Percentiles rank a stretch among this genome's conserved stretches.
phyloP scores from a whole-genome alignment of 169 alveolate species.

The Plasmodium billcollinsi region DNA sequence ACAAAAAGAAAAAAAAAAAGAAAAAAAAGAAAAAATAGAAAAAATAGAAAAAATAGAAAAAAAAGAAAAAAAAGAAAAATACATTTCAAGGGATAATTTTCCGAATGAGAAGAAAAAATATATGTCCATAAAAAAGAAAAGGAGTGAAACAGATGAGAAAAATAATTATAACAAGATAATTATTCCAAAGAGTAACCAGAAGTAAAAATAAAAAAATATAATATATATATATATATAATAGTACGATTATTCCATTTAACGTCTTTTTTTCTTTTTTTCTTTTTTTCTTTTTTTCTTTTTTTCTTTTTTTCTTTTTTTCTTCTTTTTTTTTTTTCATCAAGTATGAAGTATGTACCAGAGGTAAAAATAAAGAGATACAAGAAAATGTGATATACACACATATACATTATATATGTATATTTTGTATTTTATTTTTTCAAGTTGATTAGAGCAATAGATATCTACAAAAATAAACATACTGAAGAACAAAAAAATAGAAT shows the following conservation, averaged over 20 bases:
- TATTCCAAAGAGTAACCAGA: background rate
- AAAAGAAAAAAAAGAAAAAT: slow-evolving; percentile 34
- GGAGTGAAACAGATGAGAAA: background rate
- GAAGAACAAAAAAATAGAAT: slow-evolving; percentile 46
- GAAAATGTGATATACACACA: background rate
- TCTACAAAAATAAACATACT: slow-evolving; percentile 51
- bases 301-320: too few species aligned
- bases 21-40: slow-evolving; percentile 24
- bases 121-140: slow-evolving; percentile 8
- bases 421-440: background rate
- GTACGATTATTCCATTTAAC: background rate
- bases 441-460: slow-evolving; percentile 58
- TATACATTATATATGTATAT: background rate
- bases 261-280: background rate
- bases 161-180: background rate
- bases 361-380: background rate
- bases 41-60: slow-evolving; percentile 34
- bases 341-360: background rate
- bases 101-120: background rate
- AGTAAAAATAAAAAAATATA: background rate
- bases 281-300: too few species aligned
- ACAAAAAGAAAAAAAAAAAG: slow-evolving; percentile 49
- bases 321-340: background rate
- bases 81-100: background rate
- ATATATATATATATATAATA: background rate